phyloP scores from a whole-genome alignment of 1,284 basidiomycete genomes.

The Marasmius tenuissimus region DNA sequence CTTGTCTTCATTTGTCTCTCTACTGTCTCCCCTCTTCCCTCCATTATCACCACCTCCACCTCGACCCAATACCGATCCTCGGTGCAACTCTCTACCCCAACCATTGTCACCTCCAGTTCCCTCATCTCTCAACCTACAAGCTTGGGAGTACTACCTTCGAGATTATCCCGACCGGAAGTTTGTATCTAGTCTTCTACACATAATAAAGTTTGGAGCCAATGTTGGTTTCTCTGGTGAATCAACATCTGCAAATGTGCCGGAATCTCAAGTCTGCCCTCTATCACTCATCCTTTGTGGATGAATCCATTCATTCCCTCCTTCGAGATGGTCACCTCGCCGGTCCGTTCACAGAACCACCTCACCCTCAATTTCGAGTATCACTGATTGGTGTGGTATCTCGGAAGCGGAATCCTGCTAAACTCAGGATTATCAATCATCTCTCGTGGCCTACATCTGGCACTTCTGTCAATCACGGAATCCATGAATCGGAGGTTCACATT shows the following conservation, averaged over 20 bases:
- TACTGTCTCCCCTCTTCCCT: conserved; percentile 9
- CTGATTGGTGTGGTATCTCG: neutral
- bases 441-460: neutral
- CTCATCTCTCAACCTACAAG: neutral
- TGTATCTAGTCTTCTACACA: neutral
- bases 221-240: neutral
- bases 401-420: neutral
- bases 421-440: neutral
- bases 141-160: neutral
- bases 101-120: neutral
- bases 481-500: neutral
- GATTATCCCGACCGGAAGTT: neutral
- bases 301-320: conserved; percentile 10
- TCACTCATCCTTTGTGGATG: neutral
- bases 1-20: neutral
- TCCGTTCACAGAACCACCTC: neutral
- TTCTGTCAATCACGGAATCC: neutral
- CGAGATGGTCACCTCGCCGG: neutral
- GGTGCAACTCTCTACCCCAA: neutral
- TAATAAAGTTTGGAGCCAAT: neutral
- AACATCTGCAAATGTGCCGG: neutral
- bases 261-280: neutral
- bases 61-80: neutral
- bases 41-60: neutral
- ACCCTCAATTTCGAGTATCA: neutral